Conservation (phyloP, 78 protist genomes). For the Dictyostelium intermedium region DNA sequence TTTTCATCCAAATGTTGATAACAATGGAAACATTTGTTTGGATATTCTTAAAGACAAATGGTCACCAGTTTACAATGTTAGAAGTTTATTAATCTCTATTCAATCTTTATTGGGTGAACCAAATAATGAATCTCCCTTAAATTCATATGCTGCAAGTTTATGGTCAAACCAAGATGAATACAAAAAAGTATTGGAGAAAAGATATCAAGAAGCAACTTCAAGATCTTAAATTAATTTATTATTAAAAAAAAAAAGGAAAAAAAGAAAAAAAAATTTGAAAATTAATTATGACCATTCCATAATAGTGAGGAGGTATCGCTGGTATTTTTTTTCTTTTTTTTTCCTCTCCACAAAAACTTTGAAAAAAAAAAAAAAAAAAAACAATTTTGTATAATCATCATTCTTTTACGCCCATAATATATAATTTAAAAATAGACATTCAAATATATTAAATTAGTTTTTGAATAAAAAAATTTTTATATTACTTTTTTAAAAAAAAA, state of each 20-base stretch:
- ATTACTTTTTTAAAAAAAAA: too few species aligned
- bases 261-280: not conserved
- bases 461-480: too few species aligned
- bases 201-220: conserved; percentile 71
- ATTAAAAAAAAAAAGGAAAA: not conserved
- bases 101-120: conserved; percentile 94
- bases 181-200: conserved; percentile 63
- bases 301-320: not conserved
- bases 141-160: conserved; percentile 91
- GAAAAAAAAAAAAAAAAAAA: too few species aligned
- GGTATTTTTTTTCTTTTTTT: too few species aligned
- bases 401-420: not conserved
- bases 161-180: conserved; percentile 90
- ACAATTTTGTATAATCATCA: not conserved
- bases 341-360: too few species aligned
- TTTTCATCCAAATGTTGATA: conserved; percentile 96
- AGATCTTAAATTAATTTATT: not conserved
- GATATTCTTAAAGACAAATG: conserved; percentile 96
- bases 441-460: not conserved
- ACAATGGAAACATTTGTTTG: conserved; percentile 93
- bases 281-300: not conserved
- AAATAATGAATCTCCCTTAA: conserved; percentile 95
- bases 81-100: conserved; percentile 89
- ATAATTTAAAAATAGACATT: not conserved
- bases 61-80: conserved; percentile 92